phyloP scores from a whole-genome alignment of 148 eudicot genomes.

The Rhododendron molle region DNA sequence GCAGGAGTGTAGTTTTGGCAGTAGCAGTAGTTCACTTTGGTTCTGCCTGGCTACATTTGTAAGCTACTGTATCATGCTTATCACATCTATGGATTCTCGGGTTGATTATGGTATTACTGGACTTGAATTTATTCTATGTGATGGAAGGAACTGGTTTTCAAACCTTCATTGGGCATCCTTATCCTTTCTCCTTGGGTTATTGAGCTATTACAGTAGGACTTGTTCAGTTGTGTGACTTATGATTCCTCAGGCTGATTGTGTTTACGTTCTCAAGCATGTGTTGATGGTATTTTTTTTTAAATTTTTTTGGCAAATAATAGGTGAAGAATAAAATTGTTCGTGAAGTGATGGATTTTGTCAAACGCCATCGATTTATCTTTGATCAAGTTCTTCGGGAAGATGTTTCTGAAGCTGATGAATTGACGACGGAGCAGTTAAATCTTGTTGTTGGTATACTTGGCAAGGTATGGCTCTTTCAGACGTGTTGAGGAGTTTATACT shows the following conservation, averaged over 20 bases:
- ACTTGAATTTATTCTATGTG: not conserved
- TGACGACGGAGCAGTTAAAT: constrained; percentile 73
- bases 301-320: constrained; percentile 24
- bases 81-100: not conserved
- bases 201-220: not conserved
- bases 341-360: constrained; percentile 80
- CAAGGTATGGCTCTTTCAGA: constrained; percentile 47
- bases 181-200: not conserved
- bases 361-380: constrained; percentile 78
- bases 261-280: not conserved
- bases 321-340: constrained; percentile 94
- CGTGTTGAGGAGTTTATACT: not conserved
- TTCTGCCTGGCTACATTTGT: not conserved
- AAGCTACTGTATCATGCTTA: not conserved
- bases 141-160: not conserved
- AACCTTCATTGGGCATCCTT: not conserved
- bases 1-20: not conserved
- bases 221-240: not conserved
- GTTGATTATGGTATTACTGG: not conserved
- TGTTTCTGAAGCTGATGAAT: constrained; percentile 61
- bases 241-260: not conserved
- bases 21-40: not conserved
- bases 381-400: constrained; percentile 76
- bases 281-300: not conserved
- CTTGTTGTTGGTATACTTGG: constrained; percentile 84